phyloP scores from a whole-genome alignment of 2,329 filamentous ascomycete genomes.

The Cercospora nicotianae region DNA sequence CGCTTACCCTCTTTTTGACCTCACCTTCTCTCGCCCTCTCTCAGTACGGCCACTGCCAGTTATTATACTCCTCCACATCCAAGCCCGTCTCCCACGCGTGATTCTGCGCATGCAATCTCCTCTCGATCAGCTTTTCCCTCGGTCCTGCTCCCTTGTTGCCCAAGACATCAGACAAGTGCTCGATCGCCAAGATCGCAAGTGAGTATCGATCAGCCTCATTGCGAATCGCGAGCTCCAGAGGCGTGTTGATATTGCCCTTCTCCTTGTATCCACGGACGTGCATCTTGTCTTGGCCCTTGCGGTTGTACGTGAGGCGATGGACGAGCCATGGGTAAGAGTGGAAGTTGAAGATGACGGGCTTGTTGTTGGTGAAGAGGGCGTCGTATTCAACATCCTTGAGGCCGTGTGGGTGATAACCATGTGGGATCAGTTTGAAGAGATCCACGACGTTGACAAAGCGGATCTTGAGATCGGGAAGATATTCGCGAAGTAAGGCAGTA shows the following conservation, averaged over 20 bases:
- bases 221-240: conserved; percentile 73
- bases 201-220: conserved; percentile 77
- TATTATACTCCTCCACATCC: conserved; percentile 64
- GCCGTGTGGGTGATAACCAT: conserved; percentile 71
- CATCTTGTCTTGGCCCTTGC: conserved; percentile 65
- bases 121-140: conserved; percentile 63
- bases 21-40: neutral
- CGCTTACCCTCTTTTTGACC: neutral
- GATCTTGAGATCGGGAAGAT: conserved; percentile 71
- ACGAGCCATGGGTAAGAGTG: conserved; percentile 81
- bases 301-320: conserved; percentile 73
- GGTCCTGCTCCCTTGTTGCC: conserved; percentile 63
- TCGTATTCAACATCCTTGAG: conserved; percentile 65
- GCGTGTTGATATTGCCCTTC: conserved; percentile 83
- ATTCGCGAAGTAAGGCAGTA: conserved; percentile 68
- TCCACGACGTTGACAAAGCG: conserved; percentile 80
- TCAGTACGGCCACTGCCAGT: conserved; percentile 65
- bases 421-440: conserved; percentile 74
- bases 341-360: conserved; percentile 79
- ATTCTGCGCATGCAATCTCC: conserved; percentile 63
- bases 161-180: conserved; percentile 60
- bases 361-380: conserved; percentile 69
- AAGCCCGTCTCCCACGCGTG: conserved; percentile 69
- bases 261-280: conserved; percentile 78
- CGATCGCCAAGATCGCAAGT: conserved; percentile 73